Conservation (phyloP, 441 rosid genomes). For the Adansonia rubrostipa region DNA sequence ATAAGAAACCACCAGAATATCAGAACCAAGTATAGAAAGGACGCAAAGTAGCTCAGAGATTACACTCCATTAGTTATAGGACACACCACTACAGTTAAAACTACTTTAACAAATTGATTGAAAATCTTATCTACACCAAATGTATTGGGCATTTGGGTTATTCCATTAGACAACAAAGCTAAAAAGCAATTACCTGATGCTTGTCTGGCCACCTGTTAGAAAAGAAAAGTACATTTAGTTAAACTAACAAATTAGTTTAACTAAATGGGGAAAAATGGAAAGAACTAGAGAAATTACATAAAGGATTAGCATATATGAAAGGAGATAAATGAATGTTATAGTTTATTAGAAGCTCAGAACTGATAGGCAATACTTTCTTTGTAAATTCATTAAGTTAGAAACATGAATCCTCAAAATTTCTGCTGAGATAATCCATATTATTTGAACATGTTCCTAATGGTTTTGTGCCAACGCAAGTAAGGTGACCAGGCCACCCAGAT, state of each 20-base stretch:
- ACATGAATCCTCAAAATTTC: neutral
- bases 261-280: neutral
- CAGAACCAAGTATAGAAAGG: neutral
- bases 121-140: neutral
- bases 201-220: slow-evolving; percentile 75
- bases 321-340: neutral
- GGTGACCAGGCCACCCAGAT: slow-evolving; percentile 6
- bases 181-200: slow-evolving; percentile 57
- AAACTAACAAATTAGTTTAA: slow-evolving; percentile 19
- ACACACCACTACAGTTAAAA: neutral
- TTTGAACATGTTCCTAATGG: neutral
- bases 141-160: neutral
- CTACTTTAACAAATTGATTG: neutral
- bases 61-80: neutral
- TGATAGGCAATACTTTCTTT: neutral
- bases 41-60: neutral
- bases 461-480: neutral
- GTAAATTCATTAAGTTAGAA: slow-evolving; percentile 3
- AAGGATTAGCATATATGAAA: neutral
- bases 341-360: neutral
- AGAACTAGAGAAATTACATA: neutral
- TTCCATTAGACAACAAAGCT: neutral
- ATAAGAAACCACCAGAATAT: neutral
- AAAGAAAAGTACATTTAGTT: slow-evolving; percentile 10
- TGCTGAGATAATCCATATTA: neutral